These are phyloP conservation scores for Thelephora ganbajun DNA, from an alignment of 768 basidiomycete species.

Conservation along the genomic window DNA sequence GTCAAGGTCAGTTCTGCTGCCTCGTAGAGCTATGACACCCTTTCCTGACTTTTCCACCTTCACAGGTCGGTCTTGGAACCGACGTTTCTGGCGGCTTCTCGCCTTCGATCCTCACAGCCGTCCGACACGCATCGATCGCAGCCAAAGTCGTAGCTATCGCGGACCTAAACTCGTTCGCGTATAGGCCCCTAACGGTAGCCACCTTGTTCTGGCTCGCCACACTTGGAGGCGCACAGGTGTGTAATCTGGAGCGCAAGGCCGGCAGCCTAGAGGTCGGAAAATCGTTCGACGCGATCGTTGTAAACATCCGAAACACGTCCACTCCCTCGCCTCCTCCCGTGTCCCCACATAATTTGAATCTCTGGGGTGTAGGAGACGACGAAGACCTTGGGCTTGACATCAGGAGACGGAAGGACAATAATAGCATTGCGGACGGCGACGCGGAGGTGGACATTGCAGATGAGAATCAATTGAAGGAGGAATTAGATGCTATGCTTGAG, in stretches of 20 bases:
- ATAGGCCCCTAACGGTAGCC: constrained; percentile 54
- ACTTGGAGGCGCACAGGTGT: constrained; percentile 78
- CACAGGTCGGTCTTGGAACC: constrained; percentile 86
- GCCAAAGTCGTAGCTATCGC: constrained; percentile 60
- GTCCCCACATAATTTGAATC: constrained; percentile 32
- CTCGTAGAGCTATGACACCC: background rate
- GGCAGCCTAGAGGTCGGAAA: constrained; percentile 76
- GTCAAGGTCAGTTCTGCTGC: constrained; percentile 49
- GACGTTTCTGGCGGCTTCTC: constrained; percentile 84
- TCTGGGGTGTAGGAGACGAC: constrained; percentile 37
- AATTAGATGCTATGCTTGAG: constrained; percentile 54
- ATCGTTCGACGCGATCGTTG: constrained; percentile 79
- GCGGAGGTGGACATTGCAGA: constrained; percentile 1
- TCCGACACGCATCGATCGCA: constrained; percentile 66
- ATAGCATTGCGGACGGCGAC: constrained; percentile 5
- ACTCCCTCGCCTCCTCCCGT: background rate
- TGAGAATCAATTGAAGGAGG: constrained; percentile 16
- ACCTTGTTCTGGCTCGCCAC: constrained; percentile 86
- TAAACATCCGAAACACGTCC: constrained; percentile 36
- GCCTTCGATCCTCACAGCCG: constrained; percentile 60
- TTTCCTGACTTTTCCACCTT: background rate
- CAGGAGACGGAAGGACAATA: constrained; percentile 3
- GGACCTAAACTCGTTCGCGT: constrained; percentile 23
- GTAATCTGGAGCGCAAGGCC: constrained; percentile 47
- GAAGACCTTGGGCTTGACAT: constrained; percentile 9